Base-by-base conservation (phyloP, 2,329 filamentous ascomycete species). In the Cylindrodendrum hubeiense region DNA sequence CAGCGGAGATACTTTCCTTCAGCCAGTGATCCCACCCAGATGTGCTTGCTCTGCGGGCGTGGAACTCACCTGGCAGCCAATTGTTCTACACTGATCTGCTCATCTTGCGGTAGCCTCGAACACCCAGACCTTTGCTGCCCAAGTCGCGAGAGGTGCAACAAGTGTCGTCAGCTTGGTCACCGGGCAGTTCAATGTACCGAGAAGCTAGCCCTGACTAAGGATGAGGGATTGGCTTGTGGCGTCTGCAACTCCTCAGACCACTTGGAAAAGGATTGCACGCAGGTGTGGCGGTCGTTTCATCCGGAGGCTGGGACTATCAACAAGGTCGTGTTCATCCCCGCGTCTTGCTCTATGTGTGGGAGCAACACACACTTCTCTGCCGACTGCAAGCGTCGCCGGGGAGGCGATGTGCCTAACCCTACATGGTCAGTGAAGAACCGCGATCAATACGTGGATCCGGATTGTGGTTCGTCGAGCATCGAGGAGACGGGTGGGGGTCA, bases 81-180 rank as follows among this genome's bases (percentile, higher is more conserved):
- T 30, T 90, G 88, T 70, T 82, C 84, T 13, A 75, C 80, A 13
- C 73, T 80, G 22, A 74, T 66, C 3, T 90, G 89, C 74, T 80
- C 77, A 7, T 83, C 84, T 60, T 90, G 86, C 72, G 75, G 78
- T 24, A 79, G 77, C 56, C 64, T 70, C 13, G 78, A 78, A 3
- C 88, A 91, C 74, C 81, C 81, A 57, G 78, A 81, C 5, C 82
- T 83, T 67, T 79, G 77, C 58, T 91, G 89, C 68, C 85, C 87
- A 12, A 79, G 78, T 5, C 82, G 80, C 34, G 76, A 77, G 34
- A 83, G 87, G 65, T 91, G 89, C 74, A 74, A 71, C 52, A 89
- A 88, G 73, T 93, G 91, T 77, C 85, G 83, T 51, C 87, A 90
- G 76, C 80, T 86, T 46, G 91, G 91, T 10, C 91, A 94, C 72